Conservation (phyloP, 371 early-diverging fungal species). For the Zychaea mexicana region DNA sequence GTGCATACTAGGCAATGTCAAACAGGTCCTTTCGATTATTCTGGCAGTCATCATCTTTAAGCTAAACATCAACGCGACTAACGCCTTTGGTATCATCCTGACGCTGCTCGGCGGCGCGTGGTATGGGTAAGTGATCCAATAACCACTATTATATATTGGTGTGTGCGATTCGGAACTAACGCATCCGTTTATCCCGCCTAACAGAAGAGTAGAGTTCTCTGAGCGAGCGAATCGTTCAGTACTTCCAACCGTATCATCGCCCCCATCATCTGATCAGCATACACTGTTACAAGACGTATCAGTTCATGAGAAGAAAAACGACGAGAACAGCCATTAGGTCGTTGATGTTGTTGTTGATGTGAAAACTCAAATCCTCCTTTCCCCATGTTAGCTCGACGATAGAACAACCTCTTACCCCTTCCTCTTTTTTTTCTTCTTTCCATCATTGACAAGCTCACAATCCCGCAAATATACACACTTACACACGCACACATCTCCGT, state of each 20-base stretch:
- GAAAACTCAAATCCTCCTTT: not conserved
- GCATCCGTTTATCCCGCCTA: not conserved
- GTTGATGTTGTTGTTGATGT: not conserved
- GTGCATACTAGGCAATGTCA: conserved; percentile 72
- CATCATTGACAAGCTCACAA: not conserved
- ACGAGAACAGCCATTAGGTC: not conserved
- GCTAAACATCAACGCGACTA: conserved; percentile 62
- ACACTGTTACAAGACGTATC: conserved; percentile 5
- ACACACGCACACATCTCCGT: not conserved
- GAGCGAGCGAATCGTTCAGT: conserved; percentile 8
- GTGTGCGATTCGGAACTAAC: not conserved
- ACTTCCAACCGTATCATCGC: conserved; percentile 4
- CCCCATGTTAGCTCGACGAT: not conserved
- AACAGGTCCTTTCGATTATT: conserved; percentile 82
- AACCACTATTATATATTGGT: not conserved
- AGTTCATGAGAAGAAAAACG: conserved; percentile 6
- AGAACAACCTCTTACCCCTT: too few species aligned
- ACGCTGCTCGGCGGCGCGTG: conserved; percentile 80
- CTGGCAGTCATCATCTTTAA: conserved; percentile 79
- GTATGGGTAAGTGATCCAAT: conserved; percentile 44
- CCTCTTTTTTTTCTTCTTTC: not conserved
- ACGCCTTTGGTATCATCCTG: conserved; percentile 74
- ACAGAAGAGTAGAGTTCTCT: conserved; percentile 14
- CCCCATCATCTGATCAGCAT: not conserved
- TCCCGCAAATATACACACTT: not conserved